Conservation (phyloP, 495 filamentous ascomycete species). For the Sabuloglossum arenarium region DNA sequence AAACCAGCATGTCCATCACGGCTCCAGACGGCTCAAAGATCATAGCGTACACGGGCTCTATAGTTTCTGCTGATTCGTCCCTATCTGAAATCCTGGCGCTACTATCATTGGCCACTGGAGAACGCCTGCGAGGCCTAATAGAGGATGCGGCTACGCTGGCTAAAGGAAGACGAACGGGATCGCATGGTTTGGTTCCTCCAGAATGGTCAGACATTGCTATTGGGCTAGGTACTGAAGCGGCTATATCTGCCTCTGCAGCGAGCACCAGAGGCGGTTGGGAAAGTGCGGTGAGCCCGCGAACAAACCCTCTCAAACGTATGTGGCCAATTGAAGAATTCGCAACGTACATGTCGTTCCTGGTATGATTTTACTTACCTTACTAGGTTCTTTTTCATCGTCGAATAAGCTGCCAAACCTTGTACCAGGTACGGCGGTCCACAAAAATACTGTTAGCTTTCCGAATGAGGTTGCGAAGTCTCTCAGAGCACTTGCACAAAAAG, state of each 20-base stretch:
- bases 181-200: constrained; percentile 45
- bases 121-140: constrained; percentile 43
- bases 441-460: constrained; percentile 11
- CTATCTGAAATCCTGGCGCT: constrained; percentile 57
- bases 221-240: constrained; percentile 14
- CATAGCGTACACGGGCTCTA: constrained; percentile 30
- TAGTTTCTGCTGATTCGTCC: constrained; percentile 43
- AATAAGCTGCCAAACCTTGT: constrained; percentile 9
- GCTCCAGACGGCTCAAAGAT: constrained; percentile 28
- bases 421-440: constrained; percentile 9
- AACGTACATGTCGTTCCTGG: not conserved
- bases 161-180: constrained; percentile 42
- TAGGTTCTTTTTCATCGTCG: constrained; percentile 19
- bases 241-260: constrained; percentile 5
- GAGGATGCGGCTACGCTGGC: constrained; percentile 48
- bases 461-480: constrained; percentile 13
- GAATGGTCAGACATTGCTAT: constrained; percentile 46
- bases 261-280: constrained; percentile 12
- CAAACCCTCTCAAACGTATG: constrained; percentile 42
- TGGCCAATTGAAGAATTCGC: not conserved
- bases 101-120: constrained; percentile 52
- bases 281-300: constrained; percentile 16
- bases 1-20: constrained; percentile 15
- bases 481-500: constrained; percentile 17
- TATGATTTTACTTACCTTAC: constrained; percentile 8